Conservation (phyloP, 768 basidiomycete genomes). For the Boletus subcaerulescens region DNA sequence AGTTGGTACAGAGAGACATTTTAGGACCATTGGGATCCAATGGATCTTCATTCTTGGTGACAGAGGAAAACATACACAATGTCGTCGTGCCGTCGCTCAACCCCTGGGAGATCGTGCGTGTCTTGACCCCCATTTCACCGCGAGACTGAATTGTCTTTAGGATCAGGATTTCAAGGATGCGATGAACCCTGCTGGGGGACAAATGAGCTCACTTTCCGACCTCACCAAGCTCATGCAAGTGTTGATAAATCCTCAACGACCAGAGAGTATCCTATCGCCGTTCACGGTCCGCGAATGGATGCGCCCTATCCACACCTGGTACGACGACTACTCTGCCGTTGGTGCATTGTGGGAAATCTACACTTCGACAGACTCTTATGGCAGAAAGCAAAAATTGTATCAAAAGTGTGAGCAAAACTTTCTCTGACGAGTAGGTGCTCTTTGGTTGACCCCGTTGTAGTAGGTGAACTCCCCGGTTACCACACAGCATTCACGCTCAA, state of each 20-base stretch:
- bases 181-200: slow-evolving; percentile 46
- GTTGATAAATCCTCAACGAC: slow-evolving; percentile 40
- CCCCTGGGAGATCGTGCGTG: slow-evolving; percentile 36
- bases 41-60: slow-evolving; percentile 40
- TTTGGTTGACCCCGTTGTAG: slow-evolving; percentile 20
- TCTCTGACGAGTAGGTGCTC: neutral
- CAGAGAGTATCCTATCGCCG: slow-evolving; percentile 34
- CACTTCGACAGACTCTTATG: slow-evolving; percentile 29
- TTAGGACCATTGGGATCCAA: slow-evolving; percentile 46
- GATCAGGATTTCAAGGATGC: slow-evolving; percentile 40
- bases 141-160: slow-evolving; percentile 16
- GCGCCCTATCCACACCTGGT: slow-evolving; percentile 39
- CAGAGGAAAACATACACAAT: slow-evolving; percentile 32
- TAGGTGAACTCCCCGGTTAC: slow-evolving; percentile 39
- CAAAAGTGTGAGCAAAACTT: neutral
- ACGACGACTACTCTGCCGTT: slow-evolving; percentile 35
- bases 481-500: slow-evolving; percentile 40
- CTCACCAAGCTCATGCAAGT: slow-evolving; percentile 42
- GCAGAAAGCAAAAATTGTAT: slow-evolving; percentile 34
- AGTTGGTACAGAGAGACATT: slow-evolving; percentile 47
- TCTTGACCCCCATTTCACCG: neutral
- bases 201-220: slow-evolving; percentile 50
- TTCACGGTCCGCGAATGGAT: slow-evolving; percentile 43
- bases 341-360: slow-evolving; percentile 46
- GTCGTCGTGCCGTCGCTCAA: slow-evolving; percentile 40